A percentile compares a stretch with the other conserved stretches of the same genome.
phyloP scores from a whole-genome alignment of 179 eudicot species.

The Gypsophila paniculata region DNA sequence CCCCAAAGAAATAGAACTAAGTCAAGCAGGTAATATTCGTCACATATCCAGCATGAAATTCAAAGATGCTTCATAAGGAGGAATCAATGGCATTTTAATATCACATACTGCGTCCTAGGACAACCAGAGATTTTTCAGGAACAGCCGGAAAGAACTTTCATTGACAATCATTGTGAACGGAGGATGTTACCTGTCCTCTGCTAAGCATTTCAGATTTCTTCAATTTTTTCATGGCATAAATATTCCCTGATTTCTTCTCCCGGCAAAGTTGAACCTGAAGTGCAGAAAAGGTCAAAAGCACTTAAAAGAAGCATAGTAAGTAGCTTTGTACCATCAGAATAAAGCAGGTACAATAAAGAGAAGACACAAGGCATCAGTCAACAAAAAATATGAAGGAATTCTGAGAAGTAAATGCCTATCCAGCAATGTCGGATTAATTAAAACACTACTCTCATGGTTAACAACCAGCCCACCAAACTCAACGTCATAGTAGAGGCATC shows the following conservation, averaged over 20 bases:
- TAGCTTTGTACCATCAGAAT: background rate
- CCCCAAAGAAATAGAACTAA: background rate
- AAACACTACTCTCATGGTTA: background rate
- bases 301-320: slow-evolving; percentile 12
- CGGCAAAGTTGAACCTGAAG: slow-evolving; percentile 72
- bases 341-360: background rate
- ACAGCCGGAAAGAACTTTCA: slow-evolving; percentile 17
- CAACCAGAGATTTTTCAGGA: slow-evolving; percentile 13
- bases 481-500: background rate
- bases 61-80: background rate
- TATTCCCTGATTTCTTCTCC: slow-evolving; percentile 85
- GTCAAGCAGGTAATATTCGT: background rate
- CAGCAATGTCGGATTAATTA: background rate
- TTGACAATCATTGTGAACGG: slow-evolving; percentile 2
- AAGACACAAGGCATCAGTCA: slow-evolving; percentile 12
- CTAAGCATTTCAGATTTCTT: slow-evolving; percentile 93
- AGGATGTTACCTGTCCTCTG: slow-evolving; percentile 75
- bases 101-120: slow-evolving; percentile 9
- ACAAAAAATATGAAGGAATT: background rate
- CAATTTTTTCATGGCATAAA: slow-evolving; percentile 92
- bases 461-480: background rate
- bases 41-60: too few relatives aligned
- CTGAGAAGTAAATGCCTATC: background rate
- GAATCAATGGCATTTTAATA: slow-evolving; percentile 10
- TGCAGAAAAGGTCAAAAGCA: slow-evolving; percentile 17